Evolutionary conservation across 2,329 filamentous ascomycete genomes (phyloP).

Genomic region (Hirsutella thompsonii): DNA sequence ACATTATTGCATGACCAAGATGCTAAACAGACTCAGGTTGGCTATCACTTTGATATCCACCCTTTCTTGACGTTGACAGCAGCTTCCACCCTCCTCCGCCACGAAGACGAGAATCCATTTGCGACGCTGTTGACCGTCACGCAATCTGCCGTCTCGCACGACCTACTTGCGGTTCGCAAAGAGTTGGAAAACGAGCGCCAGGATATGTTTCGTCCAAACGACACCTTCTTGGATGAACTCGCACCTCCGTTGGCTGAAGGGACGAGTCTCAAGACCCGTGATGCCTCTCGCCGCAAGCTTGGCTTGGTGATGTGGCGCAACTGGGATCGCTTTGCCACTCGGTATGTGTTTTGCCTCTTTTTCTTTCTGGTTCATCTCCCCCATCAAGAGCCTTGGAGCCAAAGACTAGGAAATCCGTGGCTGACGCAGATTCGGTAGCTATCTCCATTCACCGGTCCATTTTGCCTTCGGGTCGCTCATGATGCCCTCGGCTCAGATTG

Average conservation of each 20-base stretch:
- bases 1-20: no score
- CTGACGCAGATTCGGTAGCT: constrained; percentile 2
- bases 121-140: constrained; percentile 11
- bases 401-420: no score
- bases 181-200: constrained; percentile 3
- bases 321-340: constrained; percentile 11
- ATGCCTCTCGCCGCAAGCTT: constrained; percentile 7
- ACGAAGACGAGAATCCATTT: constrained; percentile 11
- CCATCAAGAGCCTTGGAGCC: no score
- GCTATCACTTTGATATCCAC: constrained; percentile 6
- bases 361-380: background rate
- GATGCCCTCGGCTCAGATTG: background rate
- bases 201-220: background rate
- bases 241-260: constrained; percentile 6
- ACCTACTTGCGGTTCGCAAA: background rate
- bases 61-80: constrained; percentile 4
- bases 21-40: constrained; percentile 5
- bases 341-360: constrained; percentile 2
- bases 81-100: constrained; percentile 7
- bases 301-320: constrained; percentile 12
- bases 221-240: constrained; percentile 7
- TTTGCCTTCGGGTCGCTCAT: constrained; percentile 3
- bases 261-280: background rate
- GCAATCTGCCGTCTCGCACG: constrained; percentile 3
- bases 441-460: constrained; percentile 2